A percentile compares a stretch with the other conserved stretches of the same genome.
Conservation (phyloP, 163 green algal genomes). For the Smithsoniella earleae region DNA sequence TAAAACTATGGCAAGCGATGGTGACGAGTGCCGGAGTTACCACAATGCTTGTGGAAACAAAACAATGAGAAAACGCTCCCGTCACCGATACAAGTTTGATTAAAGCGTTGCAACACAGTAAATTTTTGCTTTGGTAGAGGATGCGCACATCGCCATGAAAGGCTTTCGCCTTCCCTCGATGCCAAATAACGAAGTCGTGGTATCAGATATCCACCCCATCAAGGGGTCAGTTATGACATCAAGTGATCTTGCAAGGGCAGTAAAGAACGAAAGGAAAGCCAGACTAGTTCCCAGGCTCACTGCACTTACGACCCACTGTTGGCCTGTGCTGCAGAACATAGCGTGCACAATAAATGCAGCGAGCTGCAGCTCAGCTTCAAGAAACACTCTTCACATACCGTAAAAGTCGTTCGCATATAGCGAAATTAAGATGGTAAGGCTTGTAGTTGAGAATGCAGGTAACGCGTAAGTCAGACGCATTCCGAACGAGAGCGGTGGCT, state of each 20-base stretch:
- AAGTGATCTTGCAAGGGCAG: conserved; percentile 35
- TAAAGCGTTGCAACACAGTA: too few relatives aligned
- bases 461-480: conserved; percentile 31
- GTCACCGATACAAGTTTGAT: too few relatives aligned
- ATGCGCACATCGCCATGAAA: conserved; percentile 26
- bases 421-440: conserved; percentile 35
- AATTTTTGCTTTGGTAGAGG: too few relatives aligned
- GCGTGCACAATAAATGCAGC: too few relatives aligned
- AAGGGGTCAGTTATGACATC: conserved; percentile 40
- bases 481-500: too few relatives aligned
- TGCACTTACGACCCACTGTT: conserved; percentile 21
- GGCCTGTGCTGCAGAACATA: too few relatives aligned
- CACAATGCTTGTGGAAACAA: too few relatives aligned
- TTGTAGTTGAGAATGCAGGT: conserved; percentile 35
- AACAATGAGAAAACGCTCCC: too few relatives aligned
- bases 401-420: conserved; percentile 40
- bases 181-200: conserved; percentile 28
- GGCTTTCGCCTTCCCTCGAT: conserved; percentile 28
- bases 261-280: conserved; percentile 42
- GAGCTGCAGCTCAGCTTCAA: too few relatives aligned
- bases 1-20: too few relatives aligned
- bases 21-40: too few relatives aligned
- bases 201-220: conserved; percentile 39
- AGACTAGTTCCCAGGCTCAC: conserved; percentile 34
- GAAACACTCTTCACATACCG: too few relatives aligned